Evolutionary conservation across 805 yeast genomes (phyloP).

Genomic region (Candida hispaniensis): DNA sequence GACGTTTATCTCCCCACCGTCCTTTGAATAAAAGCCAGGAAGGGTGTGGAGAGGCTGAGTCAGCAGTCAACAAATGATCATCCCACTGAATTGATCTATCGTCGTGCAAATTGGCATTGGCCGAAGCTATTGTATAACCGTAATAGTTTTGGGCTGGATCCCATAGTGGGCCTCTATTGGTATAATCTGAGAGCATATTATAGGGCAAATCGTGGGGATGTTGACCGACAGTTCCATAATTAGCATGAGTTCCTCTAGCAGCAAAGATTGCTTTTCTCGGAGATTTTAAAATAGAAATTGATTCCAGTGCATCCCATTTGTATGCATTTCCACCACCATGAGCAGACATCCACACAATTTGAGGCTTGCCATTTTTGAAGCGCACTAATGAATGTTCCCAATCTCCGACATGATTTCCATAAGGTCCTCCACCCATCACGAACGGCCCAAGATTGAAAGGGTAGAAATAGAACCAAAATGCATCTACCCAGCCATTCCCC

Average conservation of each 20-base stretch:
- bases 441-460: constrained; percentile 91
- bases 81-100: constrained; percentile 7
- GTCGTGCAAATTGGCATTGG: constrained; percentile 27
- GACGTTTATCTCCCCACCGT: constrained; percentile 80
- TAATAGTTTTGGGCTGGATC: constrained; percentile 75
- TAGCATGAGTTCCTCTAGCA: constrained; percentile 96
- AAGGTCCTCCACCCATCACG: constrained; percentile 96
- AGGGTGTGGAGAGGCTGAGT: constrained; percentile 39
- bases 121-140: constrained; percentile 72
- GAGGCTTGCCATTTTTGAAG: constrained; percentile 69
- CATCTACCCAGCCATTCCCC: constrained; percentile 90
- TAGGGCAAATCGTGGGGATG: constrained; percentile 94
- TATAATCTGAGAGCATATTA: constrained; percentile 79
- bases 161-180: constrained; percentile 94
- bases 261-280: constrained; percentile 67
- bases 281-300: too few species aligned
- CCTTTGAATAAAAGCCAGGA: constrained; percentile 77
- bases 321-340: constrained; percentile 97
- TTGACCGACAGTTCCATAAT: constrained; percentile 91
- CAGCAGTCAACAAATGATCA: constrained; percentile 31
- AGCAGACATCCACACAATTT: constrained; percentile 90
- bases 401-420: constrained; percentile 94
- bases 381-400: constrained; percentile 95
- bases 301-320: constrained; percentile 63
- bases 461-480: constrained; percentile 93